Percentiles rank a stretch among this genome's conserved stretches.
These are phyloP conservation scores for Phytophthora citrophthora DNA, from an alignment of 352 stramenopile genomes.

Conservation along the genomic window DNA sequence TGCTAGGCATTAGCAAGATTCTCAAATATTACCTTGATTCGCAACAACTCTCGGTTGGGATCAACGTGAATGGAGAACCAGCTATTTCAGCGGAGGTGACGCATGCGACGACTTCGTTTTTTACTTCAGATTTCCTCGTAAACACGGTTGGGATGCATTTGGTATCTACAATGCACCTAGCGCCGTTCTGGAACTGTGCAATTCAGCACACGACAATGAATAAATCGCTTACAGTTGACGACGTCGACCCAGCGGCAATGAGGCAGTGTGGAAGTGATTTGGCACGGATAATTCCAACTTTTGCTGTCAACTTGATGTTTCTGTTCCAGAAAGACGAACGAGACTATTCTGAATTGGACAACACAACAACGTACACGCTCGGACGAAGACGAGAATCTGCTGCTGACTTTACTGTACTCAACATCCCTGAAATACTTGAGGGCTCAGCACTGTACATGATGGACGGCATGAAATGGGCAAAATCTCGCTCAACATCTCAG, in stretches of 20 bases:
- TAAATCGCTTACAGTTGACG: constrained; percentile 20
- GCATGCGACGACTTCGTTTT: neutral
- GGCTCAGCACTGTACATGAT: constrained; percentile 25
- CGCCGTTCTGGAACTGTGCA: constrained; percentile 44
- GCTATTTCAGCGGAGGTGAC: constrained; percentile 5
- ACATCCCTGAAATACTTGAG: constrained; percentile 27
- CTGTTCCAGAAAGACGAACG: constrained; percentile 36
- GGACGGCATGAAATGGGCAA: constrained; percentile 35
- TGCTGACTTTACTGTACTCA: constrained; percentile 13
- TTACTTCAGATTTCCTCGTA: constrained; percentile 24
- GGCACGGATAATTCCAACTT: constrained; percentile 22
- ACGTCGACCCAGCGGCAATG: constrained; percentile 25
- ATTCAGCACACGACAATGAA: constrained; percentile 45
- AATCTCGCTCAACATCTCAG: constrained; percentile 12
- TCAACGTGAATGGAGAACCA: constrained; percentile 42
- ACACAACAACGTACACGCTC: constrained; percentile 35
- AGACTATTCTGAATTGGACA: constrained; percentile 38
- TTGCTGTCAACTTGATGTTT: constrained; percentile 45
- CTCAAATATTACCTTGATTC: constrained; percentile 28
- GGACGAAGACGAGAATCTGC: constrained; percentile 24
- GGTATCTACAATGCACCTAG: constrained; percentile 34
- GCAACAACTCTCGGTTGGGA: constrained; percentile 26
- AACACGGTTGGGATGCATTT: constrained; percentile 39
- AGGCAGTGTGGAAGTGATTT: constrained; percentile 24
- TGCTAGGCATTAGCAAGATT: constrained; percentile 25